These are phyloP conservation scores for Juglanconis sp. DNA, from an alignment of 2,329 filamentous ascomycete species.

Conservation along the genomic window DNA sequence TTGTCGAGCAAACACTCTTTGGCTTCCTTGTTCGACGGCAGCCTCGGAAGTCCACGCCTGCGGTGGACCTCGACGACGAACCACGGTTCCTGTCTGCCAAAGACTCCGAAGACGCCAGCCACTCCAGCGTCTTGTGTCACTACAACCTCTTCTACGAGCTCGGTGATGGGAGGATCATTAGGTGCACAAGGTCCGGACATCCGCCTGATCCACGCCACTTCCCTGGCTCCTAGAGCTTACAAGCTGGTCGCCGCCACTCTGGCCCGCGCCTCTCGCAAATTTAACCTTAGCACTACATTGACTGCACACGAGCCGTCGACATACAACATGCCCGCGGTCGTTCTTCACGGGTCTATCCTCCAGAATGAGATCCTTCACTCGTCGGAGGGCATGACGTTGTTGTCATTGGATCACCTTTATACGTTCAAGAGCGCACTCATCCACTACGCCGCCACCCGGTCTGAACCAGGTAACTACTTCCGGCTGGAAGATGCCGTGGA, in stretches of 20 bases:
- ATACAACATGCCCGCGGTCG: slow-evolving; percentile 45
- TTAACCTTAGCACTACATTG: slow-evolving; percentile 4
- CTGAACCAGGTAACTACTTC: slow-evolving; percentile 29
- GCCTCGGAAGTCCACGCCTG: slow-evolving; percentile 13
- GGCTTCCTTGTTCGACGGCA: slow-evolving; percentile 16
- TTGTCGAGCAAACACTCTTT: slow-evolving; percentile 10
- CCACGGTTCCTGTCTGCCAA: slow-evolving; percentile 19
- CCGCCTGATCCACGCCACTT: slow-evolving; percentile 46
- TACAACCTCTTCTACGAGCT: slow-evolving; percentile 23
- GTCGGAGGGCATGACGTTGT: slow-evolving; percentile 55
- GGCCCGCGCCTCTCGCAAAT: slow-evolving; percentile 45
- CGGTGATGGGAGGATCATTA: slow-evolving; percentile 13
- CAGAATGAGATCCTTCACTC: slow-evolving; percentile 63
- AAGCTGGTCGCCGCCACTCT: slow-evolving; percentile 46
- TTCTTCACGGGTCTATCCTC: slow-evolving; percentile 53
- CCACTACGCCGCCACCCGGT: slow-evolving; percentile 47
- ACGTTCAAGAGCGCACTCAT: slow-evolving; percentile 61
- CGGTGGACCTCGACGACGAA: slow-evolving; percentile 2
- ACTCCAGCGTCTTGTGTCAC: slow-evolving; percentile 34
- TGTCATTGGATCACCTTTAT: slow-evolving; percentile 61
- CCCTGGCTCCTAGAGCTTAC: slow-evolving; percentile 44
- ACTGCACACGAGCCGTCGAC: slow-evolving; percentile 28
- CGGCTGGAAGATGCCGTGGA: slow-evolving; percentile 61
- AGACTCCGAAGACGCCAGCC: slow-evolving; percentile 20
- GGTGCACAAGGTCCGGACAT: slow-evolving; percentile 43